These are phyloP conservation scores for Pyrus pyrifolia DNA, from an alignment of 306 rosid genomes.

Conservation along the genomic window DNA sequence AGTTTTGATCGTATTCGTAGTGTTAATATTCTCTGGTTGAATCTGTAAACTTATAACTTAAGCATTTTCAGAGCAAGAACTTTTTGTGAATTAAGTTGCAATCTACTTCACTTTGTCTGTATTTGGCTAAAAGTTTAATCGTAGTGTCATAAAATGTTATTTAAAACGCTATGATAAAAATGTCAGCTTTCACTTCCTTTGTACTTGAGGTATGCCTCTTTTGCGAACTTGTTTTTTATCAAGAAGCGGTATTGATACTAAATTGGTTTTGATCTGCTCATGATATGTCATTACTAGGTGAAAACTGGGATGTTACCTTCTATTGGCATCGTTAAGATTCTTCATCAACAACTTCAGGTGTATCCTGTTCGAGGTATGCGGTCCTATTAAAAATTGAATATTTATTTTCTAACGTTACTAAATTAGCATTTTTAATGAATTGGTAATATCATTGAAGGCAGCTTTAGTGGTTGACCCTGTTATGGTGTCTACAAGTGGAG, in stretches of 20 bases:
- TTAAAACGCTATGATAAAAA: background rate
- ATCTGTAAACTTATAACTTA: background rate
- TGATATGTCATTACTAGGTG: slow-evolving; percentile 41
- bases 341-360: slow-evolving; percentile 50
- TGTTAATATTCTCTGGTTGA: background rate
- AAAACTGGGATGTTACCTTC: slow-evolving; percentile 95
- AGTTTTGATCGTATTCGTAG: background rate
- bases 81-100: background rate
- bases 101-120: background rate
- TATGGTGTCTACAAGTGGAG: slow-evolving; percentile 92
- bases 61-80: background rate
- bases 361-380: slow-evolving; percentile 73
- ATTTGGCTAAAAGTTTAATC: background rate
- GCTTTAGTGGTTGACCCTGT: slow-evolving; percentile 98
- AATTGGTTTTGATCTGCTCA: slow-evolving; percentile 9
- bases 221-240: background rate
- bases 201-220: background rate
- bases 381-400: slow-evolving; percentile 5
- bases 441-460: slow-evolving; percentile 42
- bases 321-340: slow-evolving; percentile 46
- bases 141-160: too few relatives aligned
- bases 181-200: background rate
- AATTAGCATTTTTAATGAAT: slow-evolving; percentile 23
- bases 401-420: slow-evolving; percentile 11
- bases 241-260: background rate